phyloP scores from a whole-genome alignment of 2,329 filamentous ascomycete genomes.

The Diaporthe caulivora region DNA sequence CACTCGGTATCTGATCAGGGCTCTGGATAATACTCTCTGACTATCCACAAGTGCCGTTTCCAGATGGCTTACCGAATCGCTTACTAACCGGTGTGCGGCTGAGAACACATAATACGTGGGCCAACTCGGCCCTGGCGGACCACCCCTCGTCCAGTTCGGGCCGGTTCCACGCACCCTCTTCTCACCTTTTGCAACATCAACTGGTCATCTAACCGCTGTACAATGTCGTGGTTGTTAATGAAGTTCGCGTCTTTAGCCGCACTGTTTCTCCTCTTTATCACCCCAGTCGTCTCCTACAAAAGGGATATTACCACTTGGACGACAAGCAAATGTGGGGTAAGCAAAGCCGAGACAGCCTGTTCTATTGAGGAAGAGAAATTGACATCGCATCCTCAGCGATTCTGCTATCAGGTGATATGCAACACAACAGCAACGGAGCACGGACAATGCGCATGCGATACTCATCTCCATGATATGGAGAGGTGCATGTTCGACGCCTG shows the following conservation, averaged over 20 bases:
- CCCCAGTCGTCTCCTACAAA: background rate
- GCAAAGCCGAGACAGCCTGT: background rate
- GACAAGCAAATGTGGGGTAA: constrained; percentile 26
- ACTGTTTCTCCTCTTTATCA: background rate
- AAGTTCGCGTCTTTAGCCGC: background rate
- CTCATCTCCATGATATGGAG: background rate
- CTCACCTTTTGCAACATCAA: no score
- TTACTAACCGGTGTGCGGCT: no score
- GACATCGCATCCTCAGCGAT: background rate
- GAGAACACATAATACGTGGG: background rate
- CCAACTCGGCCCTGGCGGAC: background rate
- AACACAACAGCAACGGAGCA: constrained; percentile 32
- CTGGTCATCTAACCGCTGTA: background rate
- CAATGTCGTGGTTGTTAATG: background rate
- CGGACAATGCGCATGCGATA: constrained; percentile 20
- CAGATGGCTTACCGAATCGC: background rate
- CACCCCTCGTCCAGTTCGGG: background rate
- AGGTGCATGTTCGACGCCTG: constrained; percentile 17
- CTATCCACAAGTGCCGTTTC: background rate
- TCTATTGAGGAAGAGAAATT: background rate
- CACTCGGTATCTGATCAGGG: background rate
- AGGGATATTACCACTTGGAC: constrained; percentile 20
- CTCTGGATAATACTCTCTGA: background rate
- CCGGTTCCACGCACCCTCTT: no score
- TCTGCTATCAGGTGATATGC: constrained; percentile 27